A percentile compares a stretch with the other conserved stretches of the same genome.
These are phyloP conservation scores for Vaccinium myrtillus DNA, from an alignment of 148 eudicot species.

Conservation along the genomic window DNA sequence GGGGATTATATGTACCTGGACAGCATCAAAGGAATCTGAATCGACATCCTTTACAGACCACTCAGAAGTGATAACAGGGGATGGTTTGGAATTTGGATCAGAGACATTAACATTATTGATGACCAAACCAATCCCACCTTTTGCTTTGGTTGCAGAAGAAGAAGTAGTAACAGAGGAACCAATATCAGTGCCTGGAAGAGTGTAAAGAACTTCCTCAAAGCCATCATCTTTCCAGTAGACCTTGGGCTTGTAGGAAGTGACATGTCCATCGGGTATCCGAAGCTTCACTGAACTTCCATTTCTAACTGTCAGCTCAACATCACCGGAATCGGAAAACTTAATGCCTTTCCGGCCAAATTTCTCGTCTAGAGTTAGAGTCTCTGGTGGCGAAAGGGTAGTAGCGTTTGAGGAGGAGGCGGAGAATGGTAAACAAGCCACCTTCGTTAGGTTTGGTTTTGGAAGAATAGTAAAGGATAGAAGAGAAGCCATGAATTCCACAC, in stretches of 20 bases:
- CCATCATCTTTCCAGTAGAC: slow-evolving; percentile 93
- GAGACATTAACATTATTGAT: slow-evolving; percentile 40
- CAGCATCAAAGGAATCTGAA: slow-evolving; percentile 87
- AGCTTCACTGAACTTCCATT: slow-evolving; percentile 87
- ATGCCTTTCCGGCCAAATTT: slow-evolving; percentile 86
- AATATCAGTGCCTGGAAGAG: slow-evolving; percentile 30
- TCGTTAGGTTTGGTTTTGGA: slow-evolving; percentile 45
- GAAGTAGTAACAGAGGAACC: neutral
- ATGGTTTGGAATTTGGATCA: slow-evolving; percentile 28
- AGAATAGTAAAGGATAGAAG: slow-evolving; percentile 53
- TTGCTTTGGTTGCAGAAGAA: slow-evolving; percentile 20
- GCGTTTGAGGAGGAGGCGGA: slow-evolving; percentile 12
- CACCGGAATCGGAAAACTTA: slow-evolving; percentile 46
- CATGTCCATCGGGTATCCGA: slow-evolving; percentile 58
- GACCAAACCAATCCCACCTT: slow-evolving; percentile 80
- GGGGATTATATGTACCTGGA: slow-evolving; percentile 51
- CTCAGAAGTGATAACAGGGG: slow-evolving; percentile 41
- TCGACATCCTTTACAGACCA: slow-evolving; percentile 81
- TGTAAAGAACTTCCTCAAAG: slow-evolving; percentile 71
- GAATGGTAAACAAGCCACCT: slow-evolving; percentile 24
- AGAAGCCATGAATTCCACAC: slow-evolving; percentile 51
- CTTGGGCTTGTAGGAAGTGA: slow-evolving; percentile 84
- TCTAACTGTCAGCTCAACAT: slow-evolving; percentile 69
- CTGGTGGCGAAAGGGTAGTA: slow-evolving; percentile 27
- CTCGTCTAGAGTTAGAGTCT: slow-evolving; percentile 55